Base-by-base conservation (phyloP, 169 alveolate species). In the Cardiosporidium cionae region DNA sequence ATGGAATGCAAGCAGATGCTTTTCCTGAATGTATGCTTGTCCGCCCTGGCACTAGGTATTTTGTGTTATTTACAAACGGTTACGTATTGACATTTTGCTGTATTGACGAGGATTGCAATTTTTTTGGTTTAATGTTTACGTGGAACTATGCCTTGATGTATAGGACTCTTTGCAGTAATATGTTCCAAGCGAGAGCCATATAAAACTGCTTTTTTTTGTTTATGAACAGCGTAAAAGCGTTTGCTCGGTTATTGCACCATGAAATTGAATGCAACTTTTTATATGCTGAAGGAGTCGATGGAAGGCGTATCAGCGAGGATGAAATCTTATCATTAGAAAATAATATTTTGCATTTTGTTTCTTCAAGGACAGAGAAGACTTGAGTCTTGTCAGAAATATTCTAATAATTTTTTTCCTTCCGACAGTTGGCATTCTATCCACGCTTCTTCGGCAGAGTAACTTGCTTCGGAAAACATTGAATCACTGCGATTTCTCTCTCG, bases 1-100 rank as follows among this genome's bases (percentile, higher is more conserved):
- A 72, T 64, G 73, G 44, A 23, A 83, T 70, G 35, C 76, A 78
- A 31, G 33, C 37, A 34, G 64, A 44, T 58, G 84, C 86, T 2
- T 84, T 80, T 68, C 81, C 79, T 34, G 90, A 84, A 66, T 86
- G 91, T 72, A 37, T 86, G n/a, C 83, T 85, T 32, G 87, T 86
- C 32, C 71, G 74, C 7, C 74, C 73, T 9, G 86, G 87, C 28
- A 86, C 84, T 44, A 72, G 84, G 34, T 76, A 66, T 1, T 65
- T 32, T 2, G 3, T 62, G 5, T 0, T 16, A 44, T 44, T 44
- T n/a, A n/a, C n/a, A n/a, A n/a, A n/a, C n/a, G n/a, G n/a, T n/a
- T n/a, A n/a, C n/a, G n/a, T n/a, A n/a, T n/a, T n/a, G n/a, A n/a
- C n/a, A n/a, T n/a, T n/a, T 9, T 16, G 16, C 66, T 16, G 44